Percentiles rank a stretch among this genome's conserved stretches.
phyloP scores from a whole-genome alignment of 331 rosid genomes.

The Cydonia oblonga region DNA sequence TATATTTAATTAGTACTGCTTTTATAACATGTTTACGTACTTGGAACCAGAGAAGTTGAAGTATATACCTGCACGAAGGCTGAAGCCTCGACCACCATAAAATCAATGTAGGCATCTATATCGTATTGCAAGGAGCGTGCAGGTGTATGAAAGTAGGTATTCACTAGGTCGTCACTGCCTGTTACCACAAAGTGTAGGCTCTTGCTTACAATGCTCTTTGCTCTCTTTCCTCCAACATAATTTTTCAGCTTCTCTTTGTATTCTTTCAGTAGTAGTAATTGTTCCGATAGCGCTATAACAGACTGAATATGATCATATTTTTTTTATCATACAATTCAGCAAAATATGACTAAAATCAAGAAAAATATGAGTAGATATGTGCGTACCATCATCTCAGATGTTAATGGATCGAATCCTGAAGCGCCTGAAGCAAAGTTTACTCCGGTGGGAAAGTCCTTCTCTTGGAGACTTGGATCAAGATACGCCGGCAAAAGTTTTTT shows the following conservation, averaged over 20 bases:
- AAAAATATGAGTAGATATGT: not conserved
- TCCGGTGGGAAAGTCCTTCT: slow-evolving; percentile 3
- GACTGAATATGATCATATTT: not conserved
- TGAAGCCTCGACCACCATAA: slow-evolving; percentile 8
- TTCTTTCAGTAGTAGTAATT: slow-evolving; percentile 3
- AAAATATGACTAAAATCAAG: not conserved
- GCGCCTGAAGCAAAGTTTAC: slow-evolving; percentile 14
- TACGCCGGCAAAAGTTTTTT: slow-evolving; percentile 11
- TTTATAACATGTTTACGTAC: not conserved
- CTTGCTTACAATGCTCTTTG: not conserved
- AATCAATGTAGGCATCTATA: slow-evolving; percentile 6
- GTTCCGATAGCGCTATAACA: not conserved
- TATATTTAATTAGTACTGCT: not conserved
- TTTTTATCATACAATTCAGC: not conserved
- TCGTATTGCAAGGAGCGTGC: not conserved
- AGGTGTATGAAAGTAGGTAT: slow-evolving; percentile 7
- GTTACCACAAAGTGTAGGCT: slow-evolving; percentile 5
- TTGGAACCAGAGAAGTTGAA: not conserved
- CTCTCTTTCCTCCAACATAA: slow-evolving; percentile 7
- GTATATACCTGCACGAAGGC: slow-evolving; percentile 6
- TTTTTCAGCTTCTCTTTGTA: slow-evolving; percentile 7
- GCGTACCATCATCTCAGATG: not conserved
- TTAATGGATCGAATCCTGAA: slow-evolving; percentile 10
- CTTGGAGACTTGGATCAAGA: slow-evolving; percentile 5
- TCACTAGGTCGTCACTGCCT: slow-evolving; percentile 9